A percentile compares a stretch with the other conserved stretches of the same genome.
Evolutionary conservation across 2,329 filamentous ascomycete species (phyloP).

Genomic region (Pyricularia grisea): DNA sequence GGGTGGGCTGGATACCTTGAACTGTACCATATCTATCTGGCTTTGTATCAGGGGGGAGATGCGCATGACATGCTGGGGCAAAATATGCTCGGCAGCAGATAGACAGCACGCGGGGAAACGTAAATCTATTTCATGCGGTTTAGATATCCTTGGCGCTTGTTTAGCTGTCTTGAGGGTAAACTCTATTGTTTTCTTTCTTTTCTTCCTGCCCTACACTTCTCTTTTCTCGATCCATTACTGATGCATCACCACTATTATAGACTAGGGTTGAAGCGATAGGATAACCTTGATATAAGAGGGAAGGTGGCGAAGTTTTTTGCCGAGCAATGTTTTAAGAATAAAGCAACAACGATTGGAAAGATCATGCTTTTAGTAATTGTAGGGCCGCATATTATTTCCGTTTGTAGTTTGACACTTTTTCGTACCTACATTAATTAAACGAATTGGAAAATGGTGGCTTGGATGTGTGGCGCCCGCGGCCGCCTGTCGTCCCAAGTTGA

Average conservation of each 20-base stretch:
- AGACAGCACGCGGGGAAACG: too few species aligned
- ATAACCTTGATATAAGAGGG: neutral
- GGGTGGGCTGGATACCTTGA: too few species aligned
- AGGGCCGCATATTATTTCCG: neutral
- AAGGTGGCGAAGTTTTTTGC: neutral
- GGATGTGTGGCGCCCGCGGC: neutral
- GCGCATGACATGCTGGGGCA: too few species aligned
- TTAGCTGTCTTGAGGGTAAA: too few species aligned
- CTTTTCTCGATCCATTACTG: neutral
- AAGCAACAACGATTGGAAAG: neutral
- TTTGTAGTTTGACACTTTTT: neutral
- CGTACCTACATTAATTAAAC: neutral
- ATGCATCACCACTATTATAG: too few species aligned
- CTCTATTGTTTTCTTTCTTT: too few species aligned
- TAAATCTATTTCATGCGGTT: too few species aligned
- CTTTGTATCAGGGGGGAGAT: too few species aligned
- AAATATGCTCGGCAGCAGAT: too few species aligned
- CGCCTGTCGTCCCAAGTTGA: neutral
- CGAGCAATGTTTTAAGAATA: neutral
- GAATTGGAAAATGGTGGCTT: neutral
- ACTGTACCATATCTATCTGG: too few species aligned
- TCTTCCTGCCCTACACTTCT: neutral
- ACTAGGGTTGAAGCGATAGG: neutral
- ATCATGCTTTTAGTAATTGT: neutral
- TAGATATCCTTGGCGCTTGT: too few species aligned